phyloP scores from a whole-genome alignment of 1,284 basidiomycete species.

The Mixia osmundae region DNA sequence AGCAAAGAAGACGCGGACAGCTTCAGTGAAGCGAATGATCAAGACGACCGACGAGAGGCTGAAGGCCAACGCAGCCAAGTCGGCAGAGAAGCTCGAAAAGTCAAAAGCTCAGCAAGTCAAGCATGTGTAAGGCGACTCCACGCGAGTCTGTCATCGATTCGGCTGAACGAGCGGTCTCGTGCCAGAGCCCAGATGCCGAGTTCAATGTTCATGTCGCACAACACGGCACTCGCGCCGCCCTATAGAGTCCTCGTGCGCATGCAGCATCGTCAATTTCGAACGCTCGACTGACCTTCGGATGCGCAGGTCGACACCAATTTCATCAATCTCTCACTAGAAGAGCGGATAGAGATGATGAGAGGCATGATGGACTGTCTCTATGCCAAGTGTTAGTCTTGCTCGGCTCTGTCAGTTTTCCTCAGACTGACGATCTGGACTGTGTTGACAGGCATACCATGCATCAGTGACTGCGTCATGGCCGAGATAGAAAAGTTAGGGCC shows the following conservation, averaged over 20 bases:
- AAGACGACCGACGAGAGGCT: slow-evolving; percentile 84
- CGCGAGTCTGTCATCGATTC: background rate
- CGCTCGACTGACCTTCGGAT: too few species aligned
- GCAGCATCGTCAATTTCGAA: too few species aligned
- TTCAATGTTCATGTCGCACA: slow-evolving; percentile 85
- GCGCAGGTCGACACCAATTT: slow-evolving; percentile 99
- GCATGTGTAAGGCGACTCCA: slow-evolving; percentile 29
- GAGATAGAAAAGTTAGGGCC: slow-evolving; percentile 95
- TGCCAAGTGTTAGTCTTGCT: slow-evolving; percentile 65
- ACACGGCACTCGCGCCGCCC: slow-evolving; percentile 83
- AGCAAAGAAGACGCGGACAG: slow-evolving; percentile 5
- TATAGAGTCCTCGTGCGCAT: slow-evolving; percentile 81
- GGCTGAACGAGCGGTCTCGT: background rate
- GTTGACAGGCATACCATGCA: slow-evolving; percentile 69
- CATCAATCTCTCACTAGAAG: slow-evolving; percentile 95
- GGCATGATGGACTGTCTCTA: slow-evolving; percentile 99
- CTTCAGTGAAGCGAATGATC: slow-evolving; percentile 64
- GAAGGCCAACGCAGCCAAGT: slow-evolving; percentile 30
- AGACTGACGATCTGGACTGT: background rate
- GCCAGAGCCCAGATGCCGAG: slow-evolving; percentile 54
- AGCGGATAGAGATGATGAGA: slow-evolving; percentile 84
- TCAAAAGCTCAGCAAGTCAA: slow-evolving; percentile 25
- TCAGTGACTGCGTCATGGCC: slow-evolving; percentile 94
- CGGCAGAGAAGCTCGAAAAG: slow-evolving; percentile 25
- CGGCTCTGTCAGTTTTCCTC: background rate